Evolutionary conservation across 2,329 filamentous ascomycete genomes (phyloP), one percentile per base, ranked within the genome.

Genomic region (Colletotrichum scovillei): DNA sequence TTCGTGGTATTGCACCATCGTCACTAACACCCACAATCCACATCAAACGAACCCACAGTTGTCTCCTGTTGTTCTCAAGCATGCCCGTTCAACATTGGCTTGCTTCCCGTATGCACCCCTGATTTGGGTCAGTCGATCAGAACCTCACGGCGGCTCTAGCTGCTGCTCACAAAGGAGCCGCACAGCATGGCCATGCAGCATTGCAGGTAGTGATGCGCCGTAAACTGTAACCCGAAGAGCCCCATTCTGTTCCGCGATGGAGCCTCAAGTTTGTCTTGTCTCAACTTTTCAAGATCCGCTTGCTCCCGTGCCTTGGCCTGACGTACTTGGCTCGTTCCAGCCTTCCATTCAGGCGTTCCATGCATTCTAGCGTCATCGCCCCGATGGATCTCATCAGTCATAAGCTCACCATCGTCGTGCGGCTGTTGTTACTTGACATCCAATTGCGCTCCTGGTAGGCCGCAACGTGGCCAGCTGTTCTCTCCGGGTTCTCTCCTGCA

Each of bases 341-440:
- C 60, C 60, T 73, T 73, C 70, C 67, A 70, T 63, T 30, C 42
- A 59, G 28, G 30, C 68, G 42, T 71, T 72, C 72, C 68, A 67
- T 59, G 59, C 38, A 52, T 63, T 74, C 63, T 67, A 74, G 63
- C 63, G 62, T 63, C 68, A 67, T 63, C 38, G 35, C 26, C 30
- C 16, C 6, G 63, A 75, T 74, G 73, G 73, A 67, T 74, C 63
- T 71, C 70, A 74, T 74, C 71, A 73, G 73, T 69, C 73, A 73
- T 57, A 67, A 72, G 66, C 70, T 73, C 67, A 32, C 67, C 70
- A 73, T 70, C n/a, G 55, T 73, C 66, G 66, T 70, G 60, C 46
- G 55, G 67, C 42, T 57, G 55, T 42, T 32, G 56, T 62, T 32
- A 24, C 52, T 46, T 26, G 70, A 70, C 67, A 65, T 42, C 60